These are phyloP conservation scores for Arachnomyces sp. DNA, from an alignment of 2,329 filamentous ascomycete species.

Conservation along the genomic window DNA sequence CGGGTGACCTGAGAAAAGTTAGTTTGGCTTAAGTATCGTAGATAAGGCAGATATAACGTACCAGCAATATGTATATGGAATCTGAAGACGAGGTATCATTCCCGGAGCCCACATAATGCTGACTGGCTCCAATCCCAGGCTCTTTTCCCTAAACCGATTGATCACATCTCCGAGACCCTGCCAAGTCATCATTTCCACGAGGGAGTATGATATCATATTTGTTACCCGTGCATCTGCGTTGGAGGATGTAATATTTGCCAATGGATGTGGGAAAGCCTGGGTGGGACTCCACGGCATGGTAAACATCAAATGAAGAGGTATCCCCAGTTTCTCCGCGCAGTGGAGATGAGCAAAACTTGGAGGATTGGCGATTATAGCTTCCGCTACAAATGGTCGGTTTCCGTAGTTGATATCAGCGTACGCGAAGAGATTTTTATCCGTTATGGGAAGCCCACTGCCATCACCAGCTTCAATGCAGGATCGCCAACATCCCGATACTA, in stretches of 20 bases:
- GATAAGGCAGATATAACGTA: constrained; percentile 16
- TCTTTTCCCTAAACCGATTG: constrained; percentile 72
- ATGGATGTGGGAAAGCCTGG: constrained; percentile 74
- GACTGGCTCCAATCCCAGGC: constrained; percentile 67
- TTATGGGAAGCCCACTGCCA: constrained; percentile 47
- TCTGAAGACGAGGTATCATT: constrained; percentile 63
- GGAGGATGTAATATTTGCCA: constrained; percentile 71
- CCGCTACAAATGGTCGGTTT: constrained; percentile 68
- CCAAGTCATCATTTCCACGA: constrained; percentile 90
- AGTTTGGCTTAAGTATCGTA: not conserved
- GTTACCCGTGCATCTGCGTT: constrained; percentile 70
- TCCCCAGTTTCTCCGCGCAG: constrained; percentile 69
- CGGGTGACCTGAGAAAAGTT: constrained; percentile 50
- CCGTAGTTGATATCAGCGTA: constrained; percentile 39
- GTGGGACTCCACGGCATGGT: constrained; percentile 93
- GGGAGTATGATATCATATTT: constrained; percentile 74
- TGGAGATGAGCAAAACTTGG: constrained; percentile 71
- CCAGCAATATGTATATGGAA: constrained; percentile 92
- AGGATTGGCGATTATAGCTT: constrained; percentile 81
- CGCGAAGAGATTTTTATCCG: constrained; percentile 41
- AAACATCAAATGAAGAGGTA: constrained; percentile 81
- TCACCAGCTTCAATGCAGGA: constrained; percentile 75
- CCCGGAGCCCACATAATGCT: constrained; percentile 77
- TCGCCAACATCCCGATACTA: constrained; percentile 78
- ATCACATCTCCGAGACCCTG: constrained; percentile 86